A percentile compares a stretch with the other conserved stretches of the same genome.
These are phyloP conservation scores for Acanthochlamys bracteata DNA, from an alignment of 106 monocot species.

Conservation along the genomic window DNA sequence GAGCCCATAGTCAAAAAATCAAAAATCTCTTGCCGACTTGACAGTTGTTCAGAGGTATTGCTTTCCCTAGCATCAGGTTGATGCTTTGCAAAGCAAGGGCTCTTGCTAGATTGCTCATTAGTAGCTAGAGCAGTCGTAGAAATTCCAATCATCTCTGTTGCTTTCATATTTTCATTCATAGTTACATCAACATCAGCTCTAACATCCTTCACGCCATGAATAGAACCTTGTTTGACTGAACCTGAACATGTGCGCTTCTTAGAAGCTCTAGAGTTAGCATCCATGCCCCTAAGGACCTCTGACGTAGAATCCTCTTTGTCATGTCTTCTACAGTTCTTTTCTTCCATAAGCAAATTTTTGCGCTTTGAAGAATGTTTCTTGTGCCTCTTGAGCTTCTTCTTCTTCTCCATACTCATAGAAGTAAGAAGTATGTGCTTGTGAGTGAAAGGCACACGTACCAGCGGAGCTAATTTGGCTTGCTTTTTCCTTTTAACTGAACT, in stretches of 20 bases:
- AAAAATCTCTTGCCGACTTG: slow-evolving; percentile 6
- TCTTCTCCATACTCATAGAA: slow-evolving; percentile 29
- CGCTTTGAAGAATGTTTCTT: slow-evolving; percentile 18
- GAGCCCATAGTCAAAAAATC: slow-evolving; percentile 35
- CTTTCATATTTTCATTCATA: background rate
- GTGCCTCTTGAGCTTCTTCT: slow-evolving; percentile 34
- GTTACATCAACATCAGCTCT: background rate
- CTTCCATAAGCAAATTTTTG: slow-evolving; percentile 4
- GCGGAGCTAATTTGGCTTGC: slow-evolving; percentile 7
- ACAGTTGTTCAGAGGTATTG: background rate
- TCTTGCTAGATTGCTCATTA: background rate
- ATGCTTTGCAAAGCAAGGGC: background rate
- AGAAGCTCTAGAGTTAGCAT: background rate
- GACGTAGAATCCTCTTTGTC: slow-evolving; percentile 44
- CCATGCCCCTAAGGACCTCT: slow-evolving; percentile 6
- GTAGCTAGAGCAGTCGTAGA: background rate
- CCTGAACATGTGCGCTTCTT: slow-evolving; percentile 9
- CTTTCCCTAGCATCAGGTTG: slow-evolving; percentile 4
- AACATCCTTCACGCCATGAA: slow-evolving; percentile 1
- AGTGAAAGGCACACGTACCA: slow-evolving; percentile 29
- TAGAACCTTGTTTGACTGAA: background rate
- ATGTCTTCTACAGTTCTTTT: background rate
- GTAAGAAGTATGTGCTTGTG: slow-evolving; percentile 39
- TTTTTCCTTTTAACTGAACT: slow-evolving; percentile 23
- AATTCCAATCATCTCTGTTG: background rate